Evolutionary conservation across 2,329 filamentous ascomycete species (phyloP).

Genomic region (Simplicillium sp.): DNA sequence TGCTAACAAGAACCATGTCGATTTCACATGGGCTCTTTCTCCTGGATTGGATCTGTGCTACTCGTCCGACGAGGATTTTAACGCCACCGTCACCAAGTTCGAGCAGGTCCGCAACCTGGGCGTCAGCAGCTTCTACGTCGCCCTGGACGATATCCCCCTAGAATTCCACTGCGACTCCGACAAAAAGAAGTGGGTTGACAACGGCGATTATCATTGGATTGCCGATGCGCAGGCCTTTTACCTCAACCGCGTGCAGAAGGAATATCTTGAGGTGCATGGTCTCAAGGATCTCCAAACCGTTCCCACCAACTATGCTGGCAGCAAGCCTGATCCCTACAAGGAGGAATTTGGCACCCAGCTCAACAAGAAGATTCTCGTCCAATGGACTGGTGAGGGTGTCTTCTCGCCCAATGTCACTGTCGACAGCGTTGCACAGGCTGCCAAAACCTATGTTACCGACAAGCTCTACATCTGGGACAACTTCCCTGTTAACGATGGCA

Average conservation of each 20-base stretch:
- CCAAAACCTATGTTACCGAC: conserved; percentile 7
- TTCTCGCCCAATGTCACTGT: conserved; percentile 8
- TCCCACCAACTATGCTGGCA: conserved; percentile 8
- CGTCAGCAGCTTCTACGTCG: conserved; percentile 9
- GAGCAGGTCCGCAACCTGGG: conserved; percentile 8
- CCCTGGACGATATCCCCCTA: conserved; percentile 8
- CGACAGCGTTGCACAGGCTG: conserved; percentile 6
- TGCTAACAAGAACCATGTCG: conserved; percentile 9
- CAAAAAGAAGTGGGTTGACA: conserved; percentile 3
- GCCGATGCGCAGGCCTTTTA: conserved; percentile 7
- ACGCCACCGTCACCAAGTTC: conserved; percentile 8
- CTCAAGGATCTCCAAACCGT: conserved; percentile 8
- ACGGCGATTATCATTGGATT: conserved; percentile 3
- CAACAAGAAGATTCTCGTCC: conserved; percentile 6
- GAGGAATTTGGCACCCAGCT: conserved; percentile 6
- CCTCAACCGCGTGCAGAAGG: conserved; percentile 9
- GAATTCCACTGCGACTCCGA: conserved; percentile 8
- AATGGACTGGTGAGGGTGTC: conserved; percentile 9
- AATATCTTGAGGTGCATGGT: conserved; percentile 7
- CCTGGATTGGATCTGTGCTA: conserved; percentile 9
- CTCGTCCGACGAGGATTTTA: conserved; percentile 8
- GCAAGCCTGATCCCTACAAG: conserved; percentile 7
- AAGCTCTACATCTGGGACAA: conserved; percentile 11
- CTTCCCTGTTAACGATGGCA: conserved; percentile 9
- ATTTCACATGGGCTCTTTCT: conserved; percentile 9